Conservation (phyloP, 2,329 filamentous ascomycete species). For the Cercospora beticola region DNA sequence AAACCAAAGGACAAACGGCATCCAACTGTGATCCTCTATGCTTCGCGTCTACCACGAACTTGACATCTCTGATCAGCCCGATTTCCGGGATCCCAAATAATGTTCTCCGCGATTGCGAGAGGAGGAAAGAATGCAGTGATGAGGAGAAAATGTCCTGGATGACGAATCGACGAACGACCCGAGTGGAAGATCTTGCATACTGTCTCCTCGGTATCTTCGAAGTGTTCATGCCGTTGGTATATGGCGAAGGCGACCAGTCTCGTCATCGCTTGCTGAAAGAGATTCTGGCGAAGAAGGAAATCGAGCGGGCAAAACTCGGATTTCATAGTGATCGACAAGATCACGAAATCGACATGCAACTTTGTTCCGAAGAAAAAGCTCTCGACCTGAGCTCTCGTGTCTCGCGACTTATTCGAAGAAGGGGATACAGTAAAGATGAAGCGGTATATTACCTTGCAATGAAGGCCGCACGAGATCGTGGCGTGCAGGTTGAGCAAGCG, state of each 20-base stretch:
- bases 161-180: not conserved
- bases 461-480: not conserved
- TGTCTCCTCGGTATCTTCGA: constrained; percentile 48
- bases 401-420: not conserved
- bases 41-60: not conserved
- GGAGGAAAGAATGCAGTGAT: not conserved
- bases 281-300: constrained; percentile 10
- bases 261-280: constrained; percentile 15
- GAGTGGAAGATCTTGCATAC: constrained; percentile 46
- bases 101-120: constrained; percentile 11
- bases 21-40: not conserved
- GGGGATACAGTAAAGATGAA: not conserved
- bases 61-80: constrained; percentile 16
- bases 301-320: too few species aligned
- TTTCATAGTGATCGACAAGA: too few species aligned
- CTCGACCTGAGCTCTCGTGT: not conserved
- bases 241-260: constrained; percentile 38
- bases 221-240: constrained; percentile 47
- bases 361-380: not conserved
- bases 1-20: constrained; percentile 9
- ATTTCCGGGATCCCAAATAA: constrained; percentile 16
- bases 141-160: constrained; percentile 12
- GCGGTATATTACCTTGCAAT: not conserved
- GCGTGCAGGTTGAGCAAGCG: not conserved
- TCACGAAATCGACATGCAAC: not conserved